Percentiles rank a stretch among this genome's conserved stretches.
Conservation (phyloP, 257 asterid genomes). For the Fraxinus anomala region DNA sequence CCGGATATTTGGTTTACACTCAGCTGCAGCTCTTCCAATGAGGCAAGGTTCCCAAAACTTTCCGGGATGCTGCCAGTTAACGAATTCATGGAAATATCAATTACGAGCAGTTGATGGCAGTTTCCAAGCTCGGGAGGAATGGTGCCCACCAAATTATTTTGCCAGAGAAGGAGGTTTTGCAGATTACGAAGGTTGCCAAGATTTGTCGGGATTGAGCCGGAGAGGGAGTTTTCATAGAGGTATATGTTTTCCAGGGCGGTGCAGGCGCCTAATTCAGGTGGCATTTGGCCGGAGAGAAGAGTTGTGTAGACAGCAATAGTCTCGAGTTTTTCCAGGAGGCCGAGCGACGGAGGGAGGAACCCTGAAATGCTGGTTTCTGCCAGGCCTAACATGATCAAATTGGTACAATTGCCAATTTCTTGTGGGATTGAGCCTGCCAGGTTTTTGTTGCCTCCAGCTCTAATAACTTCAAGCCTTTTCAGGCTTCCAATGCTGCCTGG, state of each 20-base stretch:
- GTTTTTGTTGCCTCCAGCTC: constrained; percentile 83
- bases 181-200: constrained; percentile 52
- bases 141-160: constrained; percentile 60
- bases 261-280: constrained; percentile 71
- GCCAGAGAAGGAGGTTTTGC: constrained; percentile 66
- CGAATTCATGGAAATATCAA: constrained; percentile 67
- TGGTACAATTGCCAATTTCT: constrained; percentile 67
- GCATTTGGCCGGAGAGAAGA: constrained; percentile 74
- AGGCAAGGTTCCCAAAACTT: constrained; percentile 49
- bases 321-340: constrained; percentile 52
- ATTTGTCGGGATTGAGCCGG: constrained; percentile 62
- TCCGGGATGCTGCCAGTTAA: constrained; percentile 63
- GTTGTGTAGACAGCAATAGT: constrained; percentile 70
- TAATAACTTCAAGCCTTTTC: constrained; percentile 49
- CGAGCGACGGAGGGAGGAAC: constrained; percentile 61
- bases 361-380: constrained; percentile 81
- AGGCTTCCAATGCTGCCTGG: constrained; percentile 59
- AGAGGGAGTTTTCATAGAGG: constrained; percentile 64
- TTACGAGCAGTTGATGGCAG: constrained; percentile 45
- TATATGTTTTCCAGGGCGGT: constrained; percentile 45
- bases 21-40: constrained; percentile 60
- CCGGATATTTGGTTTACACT: constrained; percentile 75
- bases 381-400: constrained; percentile 55
- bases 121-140: constrained; percentile 64
- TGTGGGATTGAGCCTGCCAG: constrained; percentile 65